Base-by-base conservation (phyloP, 2,329 filamentous ascomycete genomes). In the Colletotrichum sansevieriae region DNA sequence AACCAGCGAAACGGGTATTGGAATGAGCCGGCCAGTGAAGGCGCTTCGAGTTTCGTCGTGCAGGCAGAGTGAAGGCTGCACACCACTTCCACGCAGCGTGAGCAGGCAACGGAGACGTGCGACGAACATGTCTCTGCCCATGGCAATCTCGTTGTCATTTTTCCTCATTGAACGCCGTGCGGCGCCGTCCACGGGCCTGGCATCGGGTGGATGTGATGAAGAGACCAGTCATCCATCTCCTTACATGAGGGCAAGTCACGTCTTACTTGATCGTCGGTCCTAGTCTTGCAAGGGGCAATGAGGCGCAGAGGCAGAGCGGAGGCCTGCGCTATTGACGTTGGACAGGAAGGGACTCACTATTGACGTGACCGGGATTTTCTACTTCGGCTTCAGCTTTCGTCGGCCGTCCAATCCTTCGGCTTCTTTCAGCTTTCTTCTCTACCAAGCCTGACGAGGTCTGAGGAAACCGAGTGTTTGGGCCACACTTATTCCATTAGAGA, bases 131-230 rank as follows among this genome's bases (percentile, higher is more conserved):
- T 52, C 7, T 20, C 37, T 58, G 37, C 49, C 22, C 12, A 13
- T 37, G 3, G 52, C 52, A 39, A 37, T 51, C 18, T 12, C 3
- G 20, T 52, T 55, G 46, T 41, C 41, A 47, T 22, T 5, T 44
- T 33, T 20, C 8, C 44, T 12, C 54, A 7, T 12, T 6, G 10
- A 9, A 15, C 52, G 15, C 35, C 10, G 58, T 46, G 9, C 25
- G 46, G 46, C 43, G 25, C 37, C 8, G 18, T 15, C 37, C 4
- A 15, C 25, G 10, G 10, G 22, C 29, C 33, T 41, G 54, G 41
- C 20, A 54, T 65, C 60, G 65, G 61, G 29, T 33, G 51, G n/a
- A 15, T 20, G 63, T 59, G 44, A 64, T 29, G 29, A 39, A 37
- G 13, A 22, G 61, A 61, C 35, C 59, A 59, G 46, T 13, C 25